Evolutionary conservation across 768 basidiomycete genomes (phyloP).

Genomic region (Grammothele lineata): DNA sequence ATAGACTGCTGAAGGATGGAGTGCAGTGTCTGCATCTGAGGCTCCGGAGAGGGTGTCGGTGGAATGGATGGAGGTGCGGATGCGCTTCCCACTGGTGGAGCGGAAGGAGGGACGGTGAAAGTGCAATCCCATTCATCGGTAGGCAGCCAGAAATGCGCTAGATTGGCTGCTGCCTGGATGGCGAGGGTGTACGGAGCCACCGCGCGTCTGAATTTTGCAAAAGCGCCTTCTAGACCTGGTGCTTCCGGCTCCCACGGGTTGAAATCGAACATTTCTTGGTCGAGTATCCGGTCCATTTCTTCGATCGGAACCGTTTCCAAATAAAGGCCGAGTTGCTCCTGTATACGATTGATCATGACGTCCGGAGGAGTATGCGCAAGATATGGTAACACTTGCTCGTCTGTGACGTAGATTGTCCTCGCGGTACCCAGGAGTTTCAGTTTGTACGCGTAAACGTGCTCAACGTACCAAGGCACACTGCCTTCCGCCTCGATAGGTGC

Average conservation of each 20-base stretch:
- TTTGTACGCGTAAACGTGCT: constrained; percentile 61
- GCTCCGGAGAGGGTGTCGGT: background rate
- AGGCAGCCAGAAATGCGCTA: constrained; percentile 65
- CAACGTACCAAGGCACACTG: constrained; percentile 49
- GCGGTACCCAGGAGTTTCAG: constrained; percentile 62
- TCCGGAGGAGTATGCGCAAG: constrained; percentile 58
- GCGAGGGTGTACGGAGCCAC: constrained; percentile 65
- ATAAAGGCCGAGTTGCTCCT: constrained; percentile 9
- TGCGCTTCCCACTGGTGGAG: too few relatives aligned
- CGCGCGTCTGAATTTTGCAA: constrained; percentile 44
- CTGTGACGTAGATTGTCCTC: constrained; percentile 43
- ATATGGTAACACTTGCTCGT: constrained; percentile 67
- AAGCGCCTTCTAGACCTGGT: background rate
- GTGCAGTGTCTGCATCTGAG: background rate
- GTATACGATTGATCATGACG: constrained; percentile 39
- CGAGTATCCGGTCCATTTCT: constrained; percentile 18
- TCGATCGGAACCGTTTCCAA: constrained; percentile 15
- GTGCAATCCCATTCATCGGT: constrained; percentile 71
- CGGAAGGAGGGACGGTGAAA: constrained; percentile 32
- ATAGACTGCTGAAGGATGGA: constrained; percentile 9
- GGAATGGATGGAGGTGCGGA: constrained; percentile 2
- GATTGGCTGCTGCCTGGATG: constrained; percentile 60
- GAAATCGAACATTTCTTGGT: constrained; percentile 39
- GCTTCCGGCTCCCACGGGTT: constrained; percentile 37
- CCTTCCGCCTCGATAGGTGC: constrained; percentile 10